Base-by-base conservation (phyloP, 495 filamentous ascomycete genomes). In the Cercophora sp. region DNA sequence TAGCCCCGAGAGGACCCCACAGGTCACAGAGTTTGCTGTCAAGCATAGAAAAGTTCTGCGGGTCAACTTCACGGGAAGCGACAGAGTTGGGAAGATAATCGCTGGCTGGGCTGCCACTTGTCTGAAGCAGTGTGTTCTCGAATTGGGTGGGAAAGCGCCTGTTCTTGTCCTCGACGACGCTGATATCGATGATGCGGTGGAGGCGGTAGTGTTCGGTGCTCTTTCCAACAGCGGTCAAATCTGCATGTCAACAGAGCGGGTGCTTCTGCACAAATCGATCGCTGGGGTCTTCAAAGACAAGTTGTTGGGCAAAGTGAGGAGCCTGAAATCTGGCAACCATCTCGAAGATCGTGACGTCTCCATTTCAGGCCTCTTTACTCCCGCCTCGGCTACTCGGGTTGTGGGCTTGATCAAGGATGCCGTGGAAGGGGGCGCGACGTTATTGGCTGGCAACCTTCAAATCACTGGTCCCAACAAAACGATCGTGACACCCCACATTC, bases 381-480 rank as follows among this genome's bases (percentile, higher is more conserved):
- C 74, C 0, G 74, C 75, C 1, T 74, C 73, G 2, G 79, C 82
- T 20, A 63, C 73, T 23, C 85, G 84, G 50, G 79, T 80, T 50
- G 70, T 77, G 56, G 68, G 67, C 10, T 61, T 88, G 1, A 69
- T 86, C 19, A 54, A 69, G 1, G 71, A 78, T 39, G 85, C 85
- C 2, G 66, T 83, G 2, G 64, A 70, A 11, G 50, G 53, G 13
- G 67, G 69, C 35, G 66, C 69, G 6, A 64, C 44, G 24, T 36
- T 69, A 19, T 46, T 70, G 22, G 47, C 43, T n/a, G 64, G 66
- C 8, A 61, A 67, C 36, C 31, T 63, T 23, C 20, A 54, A 11
- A 55, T 54, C 19, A 57, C 56, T 1, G 60, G 62, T 16, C 61
- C 64, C 16, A 59, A 60, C 49, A 41, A 58, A 48, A 63, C 62